Evolutionary conservation across 2,329 filamentous ascomycete species (phyloP).

Genomic region (Ophiostoma angusticollis): DNA sequence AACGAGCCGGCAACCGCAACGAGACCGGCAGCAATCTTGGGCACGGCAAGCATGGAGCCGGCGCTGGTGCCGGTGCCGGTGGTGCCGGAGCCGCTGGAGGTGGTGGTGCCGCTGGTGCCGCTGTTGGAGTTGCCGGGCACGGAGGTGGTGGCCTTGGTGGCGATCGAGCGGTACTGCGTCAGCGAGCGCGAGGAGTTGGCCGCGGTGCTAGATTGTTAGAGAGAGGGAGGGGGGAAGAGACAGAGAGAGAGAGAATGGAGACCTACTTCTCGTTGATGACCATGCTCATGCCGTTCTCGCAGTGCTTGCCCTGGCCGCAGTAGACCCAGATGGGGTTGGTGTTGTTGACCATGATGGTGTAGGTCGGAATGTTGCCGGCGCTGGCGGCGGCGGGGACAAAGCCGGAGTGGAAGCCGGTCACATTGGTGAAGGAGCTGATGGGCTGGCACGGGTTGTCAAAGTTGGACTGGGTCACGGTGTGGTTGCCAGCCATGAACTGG

Average conservation of each 20-base stretch:
- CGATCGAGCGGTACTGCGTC: slow-evolving; percentile 31
- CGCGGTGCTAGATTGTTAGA: slow-evolving; percentile 24
- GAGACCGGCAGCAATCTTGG: slow-evolving; percentile 30
- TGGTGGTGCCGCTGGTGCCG: slow-evolving; percentile 11
- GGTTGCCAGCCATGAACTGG: slow-evolving; percentile 56
- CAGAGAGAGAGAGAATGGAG: not conserved
- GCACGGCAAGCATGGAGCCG: slow-evolving; percentile 22
- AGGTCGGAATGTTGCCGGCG: slow-evolving; percentile 47
- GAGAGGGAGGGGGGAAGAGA: not conserved
- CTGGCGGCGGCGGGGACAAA: slow-evolving; percentile 50
- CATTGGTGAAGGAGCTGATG: slow-evolving; percentile 32
- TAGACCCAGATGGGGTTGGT: slow-evolving; percentile 66
- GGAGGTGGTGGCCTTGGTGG: slow-evolving; percentile 27
- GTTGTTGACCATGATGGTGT: slow-evolving; percentile 56
- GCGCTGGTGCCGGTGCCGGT: slow-evolving; percentile 18
- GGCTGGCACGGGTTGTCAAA: slow-evolving; percentile 31
- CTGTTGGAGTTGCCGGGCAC: slow-evolving; percentile 17
- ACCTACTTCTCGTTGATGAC: slow-evolving; percentile 63
- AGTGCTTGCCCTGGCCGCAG: slow-evolving; percentile 64
- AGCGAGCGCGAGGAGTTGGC: slow-evolving; percentile 42
- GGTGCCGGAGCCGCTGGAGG: slow-evolving; percentile 10
- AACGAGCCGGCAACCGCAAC: slow-evolving; percentile 28
- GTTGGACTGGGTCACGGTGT: slow-evolving; percentile 66
- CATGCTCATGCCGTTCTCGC: slow-evolving; percentile 61
- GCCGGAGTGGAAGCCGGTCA: slow-evolving; percentile 52